Conservation (phyloP, 1,139 yeast species). For the Blastobotrys capitulatus region DNA sequence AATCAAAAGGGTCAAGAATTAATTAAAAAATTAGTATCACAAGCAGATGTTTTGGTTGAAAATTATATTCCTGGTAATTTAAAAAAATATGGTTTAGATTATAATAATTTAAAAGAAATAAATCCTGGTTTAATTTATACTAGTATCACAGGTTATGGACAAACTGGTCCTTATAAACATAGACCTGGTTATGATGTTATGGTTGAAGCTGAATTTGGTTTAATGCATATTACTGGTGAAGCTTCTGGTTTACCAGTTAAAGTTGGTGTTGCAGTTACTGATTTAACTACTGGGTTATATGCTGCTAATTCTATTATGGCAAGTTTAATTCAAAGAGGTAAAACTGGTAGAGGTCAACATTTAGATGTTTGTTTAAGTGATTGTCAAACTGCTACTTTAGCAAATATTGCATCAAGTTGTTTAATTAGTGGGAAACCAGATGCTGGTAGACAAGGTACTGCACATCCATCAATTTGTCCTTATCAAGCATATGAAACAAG, state of each 20-base stretch:
- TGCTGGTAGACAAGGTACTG: constrained; percentile 39
- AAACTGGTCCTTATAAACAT: constrained; percentile 34
- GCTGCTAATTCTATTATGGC: constrained; percentile 38
- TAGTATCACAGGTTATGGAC: constrained; percentile 40
- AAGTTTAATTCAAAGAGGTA: constrained; percentile 33
- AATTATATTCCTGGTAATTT: constrained; percentile 40
- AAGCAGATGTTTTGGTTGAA: constrained; percentile 39
- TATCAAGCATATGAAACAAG: constrained; percentile 39
- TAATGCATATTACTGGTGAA: constrained; percentile 42
- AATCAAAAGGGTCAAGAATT: constrained; percentile 32
- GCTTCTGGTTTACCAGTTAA: constrained; percentile 39
- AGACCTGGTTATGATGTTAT: constrained; percentile 42
- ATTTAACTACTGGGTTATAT: constrained; percentile 39
- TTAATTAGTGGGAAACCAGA: constrained; percentile 39
- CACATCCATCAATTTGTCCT: constrained; percentile 41
- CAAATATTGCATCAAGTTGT: constrained; percentile 39
- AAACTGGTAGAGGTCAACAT: constrained; percentile 37
- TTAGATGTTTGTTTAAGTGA: constrained; percentile 37
- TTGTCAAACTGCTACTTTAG: constrained; percentile 38
- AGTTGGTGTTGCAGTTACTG: constrained; percentile 43
- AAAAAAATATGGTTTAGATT: constrained; percentile 35
- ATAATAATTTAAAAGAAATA: constrained; percentile 26
- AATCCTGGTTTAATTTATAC: constrained; percentile 36
- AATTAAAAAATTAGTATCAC: constrained; percentile 27
- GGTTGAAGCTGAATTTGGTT: constrained; percentile 43